Evolutionary conservation across 129 eudicot genomes (phyloP).

Genomic region (Escallonia herrerae): DNA sequence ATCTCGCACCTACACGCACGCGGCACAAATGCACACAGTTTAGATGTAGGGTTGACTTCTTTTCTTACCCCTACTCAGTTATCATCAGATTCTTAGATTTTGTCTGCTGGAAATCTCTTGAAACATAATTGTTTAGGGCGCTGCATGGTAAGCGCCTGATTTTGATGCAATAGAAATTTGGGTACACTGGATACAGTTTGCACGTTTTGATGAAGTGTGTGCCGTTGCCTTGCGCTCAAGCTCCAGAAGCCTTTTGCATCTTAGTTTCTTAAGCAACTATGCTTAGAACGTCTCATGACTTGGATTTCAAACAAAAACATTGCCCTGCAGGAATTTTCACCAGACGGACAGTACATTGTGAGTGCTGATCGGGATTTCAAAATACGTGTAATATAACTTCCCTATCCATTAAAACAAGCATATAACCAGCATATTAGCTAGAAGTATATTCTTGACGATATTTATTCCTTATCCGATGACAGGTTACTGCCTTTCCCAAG

Average conservation of each 20-base stretch:
- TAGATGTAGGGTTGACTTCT: neutral
- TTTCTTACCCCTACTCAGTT: neutral
- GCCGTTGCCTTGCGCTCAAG: no score
- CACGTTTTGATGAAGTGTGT: no score
- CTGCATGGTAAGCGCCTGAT: no score
- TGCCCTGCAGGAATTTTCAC: constrained; percentile 73
- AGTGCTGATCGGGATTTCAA: constrained; percentile 97
- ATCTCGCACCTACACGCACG: no score
- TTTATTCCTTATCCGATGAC: constrained; percentile 10
- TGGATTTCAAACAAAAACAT: constrained; percentile 11
- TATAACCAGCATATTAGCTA: constrained; percentile 2
- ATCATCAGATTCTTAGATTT: neutral
- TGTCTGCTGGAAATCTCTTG: no score
- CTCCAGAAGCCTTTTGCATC: no score
- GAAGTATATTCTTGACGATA: neutral
- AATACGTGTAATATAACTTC: constrained; percentile 67
- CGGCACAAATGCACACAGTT: no score
- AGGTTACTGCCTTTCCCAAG: constrained; percentile 81
- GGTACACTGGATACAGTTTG: no score
- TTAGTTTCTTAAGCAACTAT: neutral
- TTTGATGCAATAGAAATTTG: no score
- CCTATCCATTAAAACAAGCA: neutral
- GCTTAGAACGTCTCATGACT: neutral
- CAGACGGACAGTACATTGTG: constrained; percentile 68
- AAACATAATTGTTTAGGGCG: no score